Evolutionary conservation across 1,284 basidiomycete species (phyloP), one percentile per base, ranked within the genome.

Genomic region (Ceratobasidium sp.): DNA sequence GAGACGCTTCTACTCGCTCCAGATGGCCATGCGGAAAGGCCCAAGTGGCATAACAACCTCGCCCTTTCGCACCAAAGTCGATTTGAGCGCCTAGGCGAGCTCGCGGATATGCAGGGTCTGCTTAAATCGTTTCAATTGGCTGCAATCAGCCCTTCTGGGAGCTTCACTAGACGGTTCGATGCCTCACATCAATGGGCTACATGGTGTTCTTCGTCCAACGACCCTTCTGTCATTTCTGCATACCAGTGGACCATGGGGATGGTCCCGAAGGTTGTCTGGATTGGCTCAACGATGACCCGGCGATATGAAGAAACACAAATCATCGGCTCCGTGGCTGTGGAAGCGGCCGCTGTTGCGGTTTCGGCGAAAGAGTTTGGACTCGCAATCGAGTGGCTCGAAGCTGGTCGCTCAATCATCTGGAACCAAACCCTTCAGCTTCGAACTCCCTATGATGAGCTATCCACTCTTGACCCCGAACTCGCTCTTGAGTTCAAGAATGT

Each of bases 311-410:
- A 33, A n/a, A 29, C 33, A 17, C 31, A 51, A 19, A 7, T 19
- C 5, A 33, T n/a, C 48, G 22, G 6, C 7, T 5, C 19, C 17
- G 17, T 48, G 3, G 45, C 63, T 31, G 45, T 36, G 4, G 53
- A 45, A n/a, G 51, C 66, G 1, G 65, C 31, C 3, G 29, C 50
- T 8, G 15, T 15, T 7, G 65, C 65, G 8, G 47, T 69, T 24
- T 45, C 31, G 24, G 22, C 31, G n/a, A 14, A 24, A 4, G 2
- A 27, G 0, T 47, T 45, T n/a, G 36, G 29, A 1, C 24, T 51
- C 8, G 66, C 66, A 27, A 0, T 69, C 5, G 66, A 69, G 36
- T 69, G 66, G 66, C 66, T 69, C 5, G 66, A 69, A 41, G 36
- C 36, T 19, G 66, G 51, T 11, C 51, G 66, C 8, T 69, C 51